Evolutionary conservation across 2,329 filamentous ascomycete genomes (phyloP), one percentile per base, ranked within the genome.

Genomic region (Nothomitra cinnamomea): DNA sequence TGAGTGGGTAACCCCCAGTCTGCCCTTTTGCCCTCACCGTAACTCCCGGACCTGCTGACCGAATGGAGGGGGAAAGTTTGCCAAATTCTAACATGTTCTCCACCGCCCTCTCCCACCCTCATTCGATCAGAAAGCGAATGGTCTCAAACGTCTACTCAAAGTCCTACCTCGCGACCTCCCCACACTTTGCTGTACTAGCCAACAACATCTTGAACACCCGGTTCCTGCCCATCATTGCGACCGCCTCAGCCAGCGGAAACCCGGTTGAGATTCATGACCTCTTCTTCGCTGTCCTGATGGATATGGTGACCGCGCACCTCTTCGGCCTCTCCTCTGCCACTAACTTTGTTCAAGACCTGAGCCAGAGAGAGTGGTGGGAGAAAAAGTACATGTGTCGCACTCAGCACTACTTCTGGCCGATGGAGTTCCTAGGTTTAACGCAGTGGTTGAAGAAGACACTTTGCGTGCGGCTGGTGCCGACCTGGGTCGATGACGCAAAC

Each of bases 141-240:
- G 67, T 94, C 42, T 83, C 83, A 52, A 82, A 88, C 60, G 76
- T 87, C 52, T 94, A 92, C 67, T 87, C 85, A 57, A 94, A 92
- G 62, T 86, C 85, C 0, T 79, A 73, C 51, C 69, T 94, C 50
- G 78, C 80, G 54, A 69, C 70, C 1, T 87, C 82, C 1, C 66
- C 72, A 0, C 71, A 80, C 3, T 67, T 85, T 21, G 69, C 70
- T 0, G 68, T 70, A 0, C 81, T 87, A 60, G 74, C 78, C 1
- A 67, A 72, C 13, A 65, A 65, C 0, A 74, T 89, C 38, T 60
- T 89, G 2, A 74, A 76, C 52, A 68, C 72, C 1, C 74, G 82
- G 2, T 69, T 90, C 10, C 66, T 87, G 1, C 83, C 83, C 1
- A 56, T 64, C 24, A 63, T 65, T 63, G 59, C 69, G 56, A 64